These are phyloP conservation scores for Herpotrichia juniperi DNA, from an alignment of 2,329 filamentous ascomycete species.

Conservation along the genomic window DNA sequence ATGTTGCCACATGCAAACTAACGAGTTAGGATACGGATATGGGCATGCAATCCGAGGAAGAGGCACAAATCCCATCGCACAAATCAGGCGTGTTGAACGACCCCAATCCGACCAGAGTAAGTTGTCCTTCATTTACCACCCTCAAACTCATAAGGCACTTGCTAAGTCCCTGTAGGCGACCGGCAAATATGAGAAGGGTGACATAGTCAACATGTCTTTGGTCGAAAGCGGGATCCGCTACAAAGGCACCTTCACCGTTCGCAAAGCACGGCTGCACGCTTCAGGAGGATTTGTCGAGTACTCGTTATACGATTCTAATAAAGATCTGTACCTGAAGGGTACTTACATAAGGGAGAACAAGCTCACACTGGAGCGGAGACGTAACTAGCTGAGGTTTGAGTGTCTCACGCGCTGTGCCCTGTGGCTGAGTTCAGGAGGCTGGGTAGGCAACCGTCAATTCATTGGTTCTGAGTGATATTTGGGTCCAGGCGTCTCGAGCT, in stretches of 20 bases:
- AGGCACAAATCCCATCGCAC: constrained; percentile 17
- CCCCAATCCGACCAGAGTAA: constrained; percentile 21
- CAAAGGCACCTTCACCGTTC: constrained; percentile 31
- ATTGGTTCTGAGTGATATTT: constrained; percentile 8
- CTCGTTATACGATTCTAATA: constrained; percentile 26
- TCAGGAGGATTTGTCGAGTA: constrained; percentile 32
- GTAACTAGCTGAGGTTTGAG: neutral
- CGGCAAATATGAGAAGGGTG: constrained; percentile 26
- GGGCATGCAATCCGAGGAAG: constrained; percentile 7
- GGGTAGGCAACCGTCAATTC: constrained; percentile 23
- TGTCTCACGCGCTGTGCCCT: neutral
- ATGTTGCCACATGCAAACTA: constrained; percentile 27
- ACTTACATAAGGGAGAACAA: constrained; percentile 38
- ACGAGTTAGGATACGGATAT: constrained; percentile 19
- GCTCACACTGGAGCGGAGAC: constrained; percentile 23
- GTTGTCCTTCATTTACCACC: constrained; percentile 1
- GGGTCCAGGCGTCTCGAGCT: neutral
- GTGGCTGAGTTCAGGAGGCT: neutral
- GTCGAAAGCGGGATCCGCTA: constrained; percentile 20
- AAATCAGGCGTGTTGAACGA: constrained; percentile 34
- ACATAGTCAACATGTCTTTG: constrained; percentile 34
- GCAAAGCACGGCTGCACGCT: constrained; percentile 13
- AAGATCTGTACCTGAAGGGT: constrained; percentile 24
- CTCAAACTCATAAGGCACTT: constrained; percentile 8
- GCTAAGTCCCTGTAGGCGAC: constrained; percentile 20